A percentile compares a stretch with the other conserved stretches of the same genome.
phyloP scores from a whole-genome alignment of 306 rosid species.

The Cucumis hystrix region DNA sequence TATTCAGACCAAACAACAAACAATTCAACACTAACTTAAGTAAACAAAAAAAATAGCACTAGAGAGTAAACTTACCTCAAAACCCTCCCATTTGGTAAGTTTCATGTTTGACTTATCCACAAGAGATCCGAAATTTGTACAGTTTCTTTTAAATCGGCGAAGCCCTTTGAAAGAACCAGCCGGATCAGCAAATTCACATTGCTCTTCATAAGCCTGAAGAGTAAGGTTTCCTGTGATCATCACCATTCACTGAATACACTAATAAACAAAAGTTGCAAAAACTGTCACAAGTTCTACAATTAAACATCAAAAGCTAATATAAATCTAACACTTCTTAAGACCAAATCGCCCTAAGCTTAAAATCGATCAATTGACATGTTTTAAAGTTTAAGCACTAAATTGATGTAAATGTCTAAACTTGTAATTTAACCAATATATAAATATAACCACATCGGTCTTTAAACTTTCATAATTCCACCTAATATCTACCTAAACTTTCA shows the following conservation, averaged over 20 bases:
- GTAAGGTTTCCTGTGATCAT: conserved; percentile 58
- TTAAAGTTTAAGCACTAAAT: no score
- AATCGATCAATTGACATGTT: no score
- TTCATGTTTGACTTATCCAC: conserved; percentile 68
- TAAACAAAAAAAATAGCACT: background rate
- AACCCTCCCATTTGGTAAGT: conserved; percentile 88
- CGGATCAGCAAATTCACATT: conserved; percentile 91
- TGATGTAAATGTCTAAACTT: no score
- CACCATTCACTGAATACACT: background rate
- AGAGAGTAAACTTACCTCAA: conserved; percentile 34
- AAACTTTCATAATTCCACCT: no score
- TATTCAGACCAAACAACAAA: background rate
- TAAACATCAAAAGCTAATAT: no score
- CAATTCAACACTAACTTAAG: background rate
- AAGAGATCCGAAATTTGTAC: conserved; percentile 87
- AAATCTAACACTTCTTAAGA: no score
- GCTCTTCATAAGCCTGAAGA: conserved; percentile 74
- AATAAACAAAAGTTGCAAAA: background rate
- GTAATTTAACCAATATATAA: no score
- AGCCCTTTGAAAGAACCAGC: conserved; percentile 93
- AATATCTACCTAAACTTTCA: no score
- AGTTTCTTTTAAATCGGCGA: conserved; percentile 83
- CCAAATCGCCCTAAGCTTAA: no score
- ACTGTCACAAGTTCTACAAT: background rate
- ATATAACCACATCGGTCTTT: no score